Base-by-base conservation (phyloP, 345 rosid species). In the Excoecaria cochinchinensis region DNA sequence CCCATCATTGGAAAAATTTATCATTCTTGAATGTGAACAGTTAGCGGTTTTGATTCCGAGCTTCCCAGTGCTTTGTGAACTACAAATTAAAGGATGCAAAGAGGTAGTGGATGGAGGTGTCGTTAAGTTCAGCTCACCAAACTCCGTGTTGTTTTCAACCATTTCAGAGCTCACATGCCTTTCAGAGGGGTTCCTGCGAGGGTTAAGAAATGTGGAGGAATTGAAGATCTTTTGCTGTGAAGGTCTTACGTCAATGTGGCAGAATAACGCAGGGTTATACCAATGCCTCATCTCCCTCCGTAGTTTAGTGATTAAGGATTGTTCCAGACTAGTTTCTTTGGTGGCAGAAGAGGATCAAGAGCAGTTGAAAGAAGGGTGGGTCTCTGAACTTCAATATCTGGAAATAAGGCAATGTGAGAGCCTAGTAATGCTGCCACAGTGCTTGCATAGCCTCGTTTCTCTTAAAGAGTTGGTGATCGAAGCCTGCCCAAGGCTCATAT, bases 1-100 rank as follows among this genome's bases (percentile, higher is more conserved):
- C 73, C 80, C 82, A 61, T 81, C 82, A 55, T 67, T 85, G 72
- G 64, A 58, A 9, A 74, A 76, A 61, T 76, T 85, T 69, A 78
- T 75, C 47, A 76, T 85, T 66, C 50, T 73, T 56, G 76, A 75
- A 63, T 78, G 85, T 19, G 65, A 58, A 1, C 38, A 74, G 71
- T 69, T n/a, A 21, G 53, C 63, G 25, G 47, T 74, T 31, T 31
- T 63, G 21, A 48, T 36, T 56, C 16, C 74, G 19, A 48, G 57
- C 51, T 50, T 38, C 31, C 46, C 39, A 14, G 21, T 11, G 52
- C 51, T 71, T 58, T 58, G 38, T 36, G 24, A 58, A 58, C 63
- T 58, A 21, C 63, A 58, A 24, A 22, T 58, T 24, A 22, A 58
- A 58, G 63, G 63, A 58, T 58, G 63, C 63, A 22, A 58, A 58